Evolutionary conservation across 2,329 filamentous ascomycete genomes (phyloP).

Genomic region (Talaromyces sp.): DNA sequence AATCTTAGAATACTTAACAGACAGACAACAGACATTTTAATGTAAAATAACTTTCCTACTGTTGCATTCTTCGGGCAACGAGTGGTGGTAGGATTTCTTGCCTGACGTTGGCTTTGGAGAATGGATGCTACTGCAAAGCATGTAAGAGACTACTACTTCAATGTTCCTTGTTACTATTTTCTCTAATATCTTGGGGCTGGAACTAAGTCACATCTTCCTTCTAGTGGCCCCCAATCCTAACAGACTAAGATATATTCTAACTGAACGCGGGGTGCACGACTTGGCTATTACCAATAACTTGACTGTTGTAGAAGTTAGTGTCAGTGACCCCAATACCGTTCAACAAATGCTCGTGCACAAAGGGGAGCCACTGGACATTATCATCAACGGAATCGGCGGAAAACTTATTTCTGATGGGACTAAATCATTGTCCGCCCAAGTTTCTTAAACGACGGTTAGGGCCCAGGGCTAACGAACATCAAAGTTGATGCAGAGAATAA

Average conservation of each 20-base stretch:
- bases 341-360: conserved; percentile 26
- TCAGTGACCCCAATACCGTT: conserved; percentile 37
- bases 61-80: conserved; percentile 48
- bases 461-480: conserved; percentile 16
- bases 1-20: no score
- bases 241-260: conserved; percentile 43
- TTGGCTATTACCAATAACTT: conserved; percentile 33
- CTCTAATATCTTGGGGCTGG: no score
- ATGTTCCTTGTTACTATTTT: background rate
- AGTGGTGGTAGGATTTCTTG: conserved; percentile 39
- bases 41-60: conserved; percentile 8
- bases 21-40: background rate
- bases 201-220: background rate
- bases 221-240: conserved; percentile 42
- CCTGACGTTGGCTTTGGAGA: conserved; percentile 40
- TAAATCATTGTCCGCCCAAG: conserved; percentile 21
- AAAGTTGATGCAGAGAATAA: conserved; percentile 18
- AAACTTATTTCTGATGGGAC: conserved; percentile 17
- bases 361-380: conserved; percentile 30
- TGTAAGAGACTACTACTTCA: background rate
- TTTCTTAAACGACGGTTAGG: conserved; percentile 19
- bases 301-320: conserved; percentile 43
- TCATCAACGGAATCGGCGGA: conserved; percentile 45
- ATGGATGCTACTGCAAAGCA: conserved; percentile 40
- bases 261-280: conserved; percentile 31